A percentile compares a stretch with the other conserved stretches of the same genome.
phyloP scores from a whole-genome alignment of 176 grass and related monocot genomes.

The Pharus latifolius region DNA sequence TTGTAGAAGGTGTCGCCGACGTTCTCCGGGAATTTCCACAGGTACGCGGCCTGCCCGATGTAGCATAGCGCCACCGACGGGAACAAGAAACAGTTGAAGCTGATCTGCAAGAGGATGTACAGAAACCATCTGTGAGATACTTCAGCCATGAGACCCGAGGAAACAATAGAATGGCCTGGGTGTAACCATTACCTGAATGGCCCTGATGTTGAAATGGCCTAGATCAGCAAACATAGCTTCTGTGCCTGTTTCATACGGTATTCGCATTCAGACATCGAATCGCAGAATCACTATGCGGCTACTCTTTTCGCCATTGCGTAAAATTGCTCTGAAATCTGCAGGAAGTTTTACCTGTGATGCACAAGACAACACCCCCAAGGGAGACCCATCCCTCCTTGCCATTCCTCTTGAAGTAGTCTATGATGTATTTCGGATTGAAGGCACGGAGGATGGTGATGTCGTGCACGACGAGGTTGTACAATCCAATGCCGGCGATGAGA shows the following conservation, averaged over 20 bases:
- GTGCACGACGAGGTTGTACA: conserved; percentile 48
- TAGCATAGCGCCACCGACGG: conserved; percentile 55
- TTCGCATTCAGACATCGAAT: background rate
- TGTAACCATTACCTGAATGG: conserved; percentile 43
- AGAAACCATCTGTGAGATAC: background rate
- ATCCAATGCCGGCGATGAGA: conserved; percentile 40
- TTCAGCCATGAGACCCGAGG: too few relatives aligned
- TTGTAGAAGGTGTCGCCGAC: conserved; percentile 62
- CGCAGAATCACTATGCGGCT: background rate
- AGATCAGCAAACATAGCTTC: conserved; percentile 85
- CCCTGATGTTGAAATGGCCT: conserved; percentile 73
- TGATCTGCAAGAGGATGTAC: conserved; percentile 31
- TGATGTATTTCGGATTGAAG: conserved; percentile 66
- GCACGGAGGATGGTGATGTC: conserved; percentile 49
- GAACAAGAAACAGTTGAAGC: conserved; percentile 62
- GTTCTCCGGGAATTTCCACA: conserved; percentile 30
- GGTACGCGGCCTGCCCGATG: conserved; percentile 73
- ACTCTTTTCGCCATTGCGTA: background rate
- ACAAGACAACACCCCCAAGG: conserved; percentile 64
- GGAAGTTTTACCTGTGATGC: conserved; percentile 48
- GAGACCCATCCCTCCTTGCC: conserved; percentile 58
- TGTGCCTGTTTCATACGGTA: conserved; percentile 37
- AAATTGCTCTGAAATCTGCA: background rate
- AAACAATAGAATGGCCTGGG: too few relatives aligned
- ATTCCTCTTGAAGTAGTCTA: conserved; percentile 56